These are phyloP conservation scores for Suillus clintonianus DNA, from an alignment of 768 basidiomycete species.

Conservation along the genomic window DNA sequence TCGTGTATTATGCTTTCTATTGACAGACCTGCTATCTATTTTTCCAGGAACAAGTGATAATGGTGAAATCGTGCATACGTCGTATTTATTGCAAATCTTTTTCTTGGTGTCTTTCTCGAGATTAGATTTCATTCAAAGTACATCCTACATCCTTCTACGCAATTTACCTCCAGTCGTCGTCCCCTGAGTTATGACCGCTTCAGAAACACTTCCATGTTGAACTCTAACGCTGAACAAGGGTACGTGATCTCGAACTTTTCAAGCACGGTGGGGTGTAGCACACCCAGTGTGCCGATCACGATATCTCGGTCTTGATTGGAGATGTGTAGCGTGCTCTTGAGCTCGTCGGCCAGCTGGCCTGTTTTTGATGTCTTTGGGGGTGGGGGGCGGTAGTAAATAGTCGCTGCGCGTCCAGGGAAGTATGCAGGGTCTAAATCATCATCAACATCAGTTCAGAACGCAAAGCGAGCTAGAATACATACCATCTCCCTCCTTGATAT, in stretches of 20 bases:
- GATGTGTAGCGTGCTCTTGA: slow-evolving; percentile 46
- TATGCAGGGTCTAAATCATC: slow-evolving; percentile 77
- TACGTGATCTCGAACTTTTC: slow-evolving; percentile 92
- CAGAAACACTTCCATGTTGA: slow-evolving; percentile 93
- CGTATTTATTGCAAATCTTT: not conserved
- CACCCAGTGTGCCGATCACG: slow-evolving; percentile 86
- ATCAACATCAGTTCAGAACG: not conserved
- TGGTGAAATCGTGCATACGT: not conserved
- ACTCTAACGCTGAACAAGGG: slow-evolving; percentile 94
- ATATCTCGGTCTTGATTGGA: slow-evolving; percentile 49
- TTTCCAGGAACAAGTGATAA: not conserved
- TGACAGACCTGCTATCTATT: not conserved
- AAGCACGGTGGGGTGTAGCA: slow-evolving; percentile 90
- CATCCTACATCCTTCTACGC: slow-evolving; percentile 1
- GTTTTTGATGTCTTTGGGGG: not conserved
- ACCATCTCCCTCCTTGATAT: slow-evolving; percentile 87
- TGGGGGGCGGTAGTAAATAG: slow-evolving; percentile 79
- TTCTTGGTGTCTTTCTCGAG: not conserved
- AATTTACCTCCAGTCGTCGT: slow-evolving; percentile 4
- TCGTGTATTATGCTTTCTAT: not conserved
- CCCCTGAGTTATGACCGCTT: slow-evolving; percentile 41
- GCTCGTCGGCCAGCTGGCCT: slow-evolving; percentile 36
- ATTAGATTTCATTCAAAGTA: slow-evolving; percentile 8
- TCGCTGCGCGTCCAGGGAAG: slow-evolving; percentile 94
- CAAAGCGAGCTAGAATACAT: slow-evolving; percentile 25